Evolutionary conservation across 805 yeast genomes (phyloP).

Genomic region (Torulaspora franciscae): DNA sequence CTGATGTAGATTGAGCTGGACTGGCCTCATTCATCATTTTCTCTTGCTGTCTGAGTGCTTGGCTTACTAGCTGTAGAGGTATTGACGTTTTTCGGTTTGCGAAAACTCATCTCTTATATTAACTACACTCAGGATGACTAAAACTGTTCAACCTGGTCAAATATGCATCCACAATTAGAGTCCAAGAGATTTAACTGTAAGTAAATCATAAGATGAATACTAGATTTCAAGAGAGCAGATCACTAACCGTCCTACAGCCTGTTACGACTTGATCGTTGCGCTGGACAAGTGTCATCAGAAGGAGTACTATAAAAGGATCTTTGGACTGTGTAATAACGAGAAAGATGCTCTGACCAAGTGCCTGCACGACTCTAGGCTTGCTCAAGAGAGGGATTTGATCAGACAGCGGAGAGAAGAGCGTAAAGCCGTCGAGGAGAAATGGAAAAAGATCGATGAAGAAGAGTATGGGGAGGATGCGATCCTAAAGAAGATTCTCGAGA

Average conservation of each 20-base stretch:
- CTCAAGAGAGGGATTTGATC: constrained; percentile 52
- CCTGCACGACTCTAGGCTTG: constrained; percentile 68
- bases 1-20: not conserved
- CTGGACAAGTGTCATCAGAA: constrained; percentile 81
- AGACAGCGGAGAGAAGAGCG: constrained; percentile 52
- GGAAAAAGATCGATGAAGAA: constrained; percentile 67
- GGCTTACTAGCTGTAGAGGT: not conserved
- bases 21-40: not conserved
- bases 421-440: constrained; percentile 48
- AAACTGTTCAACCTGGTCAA: not conserved
- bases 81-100: not conserved
- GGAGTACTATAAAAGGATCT: constrained; percentile 60
- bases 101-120: not conserved
- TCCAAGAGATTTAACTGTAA: constrained; percentile 45
- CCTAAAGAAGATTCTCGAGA: constrained; percentile 58
- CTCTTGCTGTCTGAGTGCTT: not conserved
- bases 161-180: constrained; percentile 53
- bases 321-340: constrained; percentile 81
- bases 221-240: not conserved
- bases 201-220: constrained; percentile 11
- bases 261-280: constrained; percentile 78
- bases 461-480: constrained; percentile 72
- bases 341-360: constrained; percentile 77
- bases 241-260: constrained; percentile 41
- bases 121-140: no score